Base-by-base conservation (phyloP, 176 grass and related monocot species). In the Carex myosuroides region DNA sequence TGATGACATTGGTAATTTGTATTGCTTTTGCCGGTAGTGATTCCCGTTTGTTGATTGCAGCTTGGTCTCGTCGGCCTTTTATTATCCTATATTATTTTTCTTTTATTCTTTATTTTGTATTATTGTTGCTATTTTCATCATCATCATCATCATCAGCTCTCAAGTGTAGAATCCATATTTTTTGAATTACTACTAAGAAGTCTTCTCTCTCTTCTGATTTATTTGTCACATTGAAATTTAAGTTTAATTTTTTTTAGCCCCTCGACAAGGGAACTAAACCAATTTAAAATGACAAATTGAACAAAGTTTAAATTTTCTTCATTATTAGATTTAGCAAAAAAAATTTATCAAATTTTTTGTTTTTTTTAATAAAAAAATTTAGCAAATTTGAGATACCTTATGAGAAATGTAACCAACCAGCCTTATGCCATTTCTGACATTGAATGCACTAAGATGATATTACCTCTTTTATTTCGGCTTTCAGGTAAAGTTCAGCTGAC, bases 401-500 rank as follows among this genome's bases (percentile, higher is more conserved):
- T 3, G 10, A 50, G 11, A 73, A 73, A 68, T 35, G 26, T 37
- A 68, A 73, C 42, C 70, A 73, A 24, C 3, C 42, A 52, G 16
- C 32, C 42, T 73, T 21, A 52, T 24, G 18, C 8, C 32, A 65
- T 73, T 73, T 67, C 3, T 67, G 64, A 32, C 26, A 67, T 67
- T 35, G 44, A 35, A 67, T 67, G 26, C 12, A 5, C 2, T 33
- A 30, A 26, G 64, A 20, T 71, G 32, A 71, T 18, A 69, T 69
- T 18, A 69, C 35, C 18, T 71, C 2, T 71, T 71, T 71, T 71
- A 44, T 48, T 71, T 46, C 39, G 88, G 41, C n/a, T 17, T 70
- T 37, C 68, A 98, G 95, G 92, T 84, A 93, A 86, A 93, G 95
- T 98, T 60, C 95, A 95, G 81, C 69, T 98, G 87, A 93, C 95